phyloP scores from a whole-genome alignment of 2,329 filamentous ascomycete species.

The Botrytis elliptica region DNA sequence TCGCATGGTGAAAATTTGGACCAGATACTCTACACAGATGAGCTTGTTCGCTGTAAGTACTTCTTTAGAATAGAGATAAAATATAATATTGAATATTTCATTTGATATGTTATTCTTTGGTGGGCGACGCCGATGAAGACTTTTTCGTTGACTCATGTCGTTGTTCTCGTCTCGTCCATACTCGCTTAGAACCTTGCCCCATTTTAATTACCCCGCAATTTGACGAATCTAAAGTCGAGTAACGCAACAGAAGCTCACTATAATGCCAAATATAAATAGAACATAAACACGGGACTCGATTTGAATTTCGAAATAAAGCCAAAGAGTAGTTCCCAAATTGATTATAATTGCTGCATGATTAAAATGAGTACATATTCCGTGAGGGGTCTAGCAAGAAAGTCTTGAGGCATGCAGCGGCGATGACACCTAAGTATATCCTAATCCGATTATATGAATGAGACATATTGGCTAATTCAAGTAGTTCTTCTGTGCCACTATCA shows the following conservation, averaged over 20 bases:
- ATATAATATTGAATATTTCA: too few species aligned
- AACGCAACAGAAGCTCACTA: not conserved
- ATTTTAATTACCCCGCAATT: not conserved
- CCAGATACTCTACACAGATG: too few species aligned
- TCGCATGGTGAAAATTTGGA: too few species aligned
- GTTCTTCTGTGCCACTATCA: not conserved
- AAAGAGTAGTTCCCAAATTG: too few species aligned
- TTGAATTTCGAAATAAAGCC: not conserved
- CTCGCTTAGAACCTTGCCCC: not conserved
- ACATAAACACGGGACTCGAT: accelerated
- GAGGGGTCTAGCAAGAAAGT: not conserved
- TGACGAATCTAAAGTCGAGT: not conserved
- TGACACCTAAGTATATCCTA: not conserved
- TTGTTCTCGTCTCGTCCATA: not conserved
- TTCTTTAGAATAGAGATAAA: too few species aligned
- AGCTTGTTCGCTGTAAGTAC: too few species aligned
- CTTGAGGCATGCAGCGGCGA: too few species aligned
- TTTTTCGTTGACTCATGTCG: not conserved
- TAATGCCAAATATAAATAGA: not conserved
- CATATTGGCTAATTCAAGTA: not conserved
- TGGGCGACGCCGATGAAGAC: too few species aligned
- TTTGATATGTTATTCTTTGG: not conserved
- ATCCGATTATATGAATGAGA: not conserved
- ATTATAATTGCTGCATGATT: not conserved
- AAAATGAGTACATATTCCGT: too few species aligned